A percentile compares a stretch with the other conserved stretches of the same genome.
Conservation (phyloP, 1,284 basidiomycete species). For the Puccinia coronata region DNA sequence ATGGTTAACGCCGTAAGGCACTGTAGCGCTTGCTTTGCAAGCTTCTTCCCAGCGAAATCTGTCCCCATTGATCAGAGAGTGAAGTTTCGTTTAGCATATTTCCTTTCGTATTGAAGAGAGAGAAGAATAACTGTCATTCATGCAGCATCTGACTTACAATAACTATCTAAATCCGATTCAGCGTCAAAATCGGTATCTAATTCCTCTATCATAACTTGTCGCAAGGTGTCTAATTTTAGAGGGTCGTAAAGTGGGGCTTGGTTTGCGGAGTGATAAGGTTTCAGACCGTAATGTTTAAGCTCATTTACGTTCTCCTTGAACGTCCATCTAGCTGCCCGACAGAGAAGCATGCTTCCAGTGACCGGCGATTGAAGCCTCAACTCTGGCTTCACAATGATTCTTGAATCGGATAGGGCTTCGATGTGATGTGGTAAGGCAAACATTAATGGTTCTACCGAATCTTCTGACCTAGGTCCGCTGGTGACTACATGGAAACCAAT, state of each 20-base stretch:
- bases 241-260: neutral
- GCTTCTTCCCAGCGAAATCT: slow-evolving; percentile 51
- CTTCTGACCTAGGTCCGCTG: slow-evolving; percentile 30
- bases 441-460: slow-evolving; percentile 25
- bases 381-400: slow-evolving; percentile 14
- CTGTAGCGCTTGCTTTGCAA: slow-evolving; percentile 49
- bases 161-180: slow-evolving; percentile 45
- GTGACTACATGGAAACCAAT: slow-evolving; percentile 25
- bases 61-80: neutral
- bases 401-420: slow-evolving; percentile 20
- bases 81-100: neutral
- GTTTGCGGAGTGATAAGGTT: neutral
- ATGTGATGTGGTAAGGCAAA: slow-evolving; percentile 49
- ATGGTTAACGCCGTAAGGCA: slow-evolving; percentile 47
- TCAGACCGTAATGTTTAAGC: slow-evolving; percentile 14
- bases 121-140: too few species aligned
- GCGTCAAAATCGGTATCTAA: slow-evolving; percentile 32
- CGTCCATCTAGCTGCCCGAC: slow-evolving; percentile 9
- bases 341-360: slow-evolving; percentile 37
- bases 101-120: neutral
- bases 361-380: slow-evolving; percentile 41
- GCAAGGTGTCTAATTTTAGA: slow-evolving; percentile 9
- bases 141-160: slow-evolving; percentile 26
- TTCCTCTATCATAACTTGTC: slow-evolving; percentile 37
- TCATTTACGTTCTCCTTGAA: slow-evolving; percentile 30